These are phyloP conservation scores for Arabis alpina DNA, from an alignment of 345 rosid genomes.

Conservation along the genomic window DNA sequence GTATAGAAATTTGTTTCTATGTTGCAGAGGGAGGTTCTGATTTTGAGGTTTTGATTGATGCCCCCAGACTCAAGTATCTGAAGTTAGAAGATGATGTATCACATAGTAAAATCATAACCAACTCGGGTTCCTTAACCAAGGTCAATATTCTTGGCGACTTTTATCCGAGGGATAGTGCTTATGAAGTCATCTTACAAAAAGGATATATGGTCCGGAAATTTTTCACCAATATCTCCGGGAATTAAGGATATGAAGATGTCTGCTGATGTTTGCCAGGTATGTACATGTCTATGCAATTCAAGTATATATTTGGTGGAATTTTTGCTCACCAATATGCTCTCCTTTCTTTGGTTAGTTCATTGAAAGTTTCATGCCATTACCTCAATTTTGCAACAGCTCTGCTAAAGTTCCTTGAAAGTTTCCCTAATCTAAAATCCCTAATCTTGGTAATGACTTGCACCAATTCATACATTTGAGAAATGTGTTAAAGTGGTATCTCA, in stretches of 20 bases:
- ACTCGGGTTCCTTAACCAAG: neutral
- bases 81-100: neutral
- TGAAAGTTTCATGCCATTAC: neutral
- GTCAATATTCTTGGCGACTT: no score
- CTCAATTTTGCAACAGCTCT: neutral
- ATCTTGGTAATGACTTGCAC: slow-evolving; percentile 13
- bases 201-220: neutral
- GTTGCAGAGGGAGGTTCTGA: no score
- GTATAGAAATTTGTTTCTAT: neutral
- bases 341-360: neutral
- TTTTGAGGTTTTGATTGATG: neutral
- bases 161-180: neutral
- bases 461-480: neutral
- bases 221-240: neutral
- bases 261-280: accelerated
- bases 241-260: neutral
- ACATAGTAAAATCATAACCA: no score
- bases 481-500: neutral
- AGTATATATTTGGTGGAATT: neutral
- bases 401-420: neutral
- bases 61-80: slow-evolving; percentile 11
- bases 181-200: no score
- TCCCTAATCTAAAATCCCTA: neutral
- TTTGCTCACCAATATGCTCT: neutral
- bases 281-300: neutral